These are phyloP conservation scores for Murraya koenigii DNA, from an alignment of 345 rosid genomes.

Conservation along the genomic window DNA sequence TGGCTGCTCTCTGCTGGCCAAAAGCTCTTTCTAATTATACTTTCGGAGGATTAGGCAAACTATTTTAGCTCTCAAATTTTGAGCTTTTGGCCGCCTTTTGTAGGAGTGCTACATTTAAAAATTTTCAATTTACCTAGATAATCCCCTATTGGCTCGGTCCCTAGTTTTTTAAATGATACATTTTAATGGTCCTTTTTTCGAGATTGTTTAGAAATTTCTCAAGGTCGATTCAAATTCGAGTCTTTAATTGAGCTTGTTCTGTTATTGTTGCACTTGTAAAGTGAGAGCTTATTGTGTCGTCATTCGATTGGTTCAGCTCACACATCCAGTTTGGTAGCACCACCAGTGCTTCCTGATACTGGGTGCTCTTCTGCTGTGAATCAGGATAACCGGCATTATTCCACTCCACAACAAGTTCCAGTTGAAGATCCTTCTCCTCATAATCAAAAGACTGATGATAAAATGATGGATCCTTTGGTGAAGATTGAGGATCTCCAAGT, in stretches of 20 bases:
- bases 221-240: not conserved
- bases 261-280: slow-evolving; percentile 6
- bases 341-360: slow-evolving; percentile 32
- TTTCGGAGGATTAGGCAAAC: too few relatives aligned
- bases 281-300: slow-evolving; percentile 22
- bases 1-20: too few relatives aligned
- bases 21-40: too few relatives aligned
- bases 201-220: not conserved
- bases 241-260: not conserved
- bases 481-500: slow-evolving; percentile 67
- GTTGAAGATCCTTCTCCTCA: slow-evolving; percentile 38
- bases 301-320: slow-evolving; percentile 32
- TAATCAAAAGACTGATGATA: slow-evolving; percentile 17
- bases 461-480: slow-evolving; percentile 46
- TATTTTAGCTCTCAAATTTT: not conserved
- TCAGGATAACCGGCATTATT: slow-evolving; percentile 34
- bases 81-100: not conserved
- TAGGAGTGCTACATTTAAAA: not conserved
- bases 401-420: slow-evolving; percentile 35
- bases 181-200: not conserved
- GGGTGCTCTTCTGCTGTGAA: slow-evolving; percentile 39
- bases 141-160: not conserved
- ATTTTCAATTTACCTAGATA: not conserved
- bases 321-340: slow-evolving; percentile 25
- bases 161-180: not conserved